phyloP scores from a whole-genome alignment of 2,329 filamentous ascomycete genomes.

The Fusarium sterilihyphosum region DNA sequence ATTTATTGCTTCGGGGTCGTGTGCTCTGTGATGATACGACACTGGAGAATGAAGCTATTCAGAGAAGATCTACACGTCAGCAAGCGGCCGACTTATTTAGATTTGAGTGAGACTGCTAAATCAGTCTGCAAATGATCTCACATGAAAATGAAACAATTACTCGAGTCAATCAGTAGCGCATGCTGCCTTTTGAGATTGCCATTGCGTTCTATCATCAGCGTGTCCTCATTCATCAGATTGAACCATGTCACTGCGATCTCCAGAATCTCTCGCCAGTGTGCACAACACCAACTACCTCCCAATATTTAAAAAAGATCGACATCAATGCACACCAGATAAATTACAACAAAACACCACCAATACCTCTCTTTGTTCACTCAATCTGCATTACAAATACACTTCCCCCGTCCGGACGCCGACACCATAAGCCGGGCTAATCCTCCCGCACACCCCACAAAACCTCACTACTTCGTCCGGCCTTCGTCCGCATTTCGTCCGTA shows the following conservation, averaged over 20 bases:
- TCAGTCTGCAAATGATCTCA: fast-evolving
- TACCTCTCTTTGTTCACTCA: not conserved
- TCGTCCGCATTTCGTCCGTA: slow-evolving; percentile 28
- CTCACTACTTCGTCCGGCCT: slow-evolving; percentile 21
- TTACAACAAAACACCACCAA: fast-evolving
- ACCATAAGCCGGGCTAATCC: slow-evolving; percentile 24
- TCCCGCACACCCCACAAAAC: not conserved
- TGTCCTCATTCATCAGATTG: not conserved
- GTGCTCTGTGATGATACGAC: fast-evolving
- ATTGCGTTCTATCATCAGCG: too few relatives aligned
- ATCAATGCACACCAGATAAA: not conserved
- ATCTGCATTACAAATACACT: slow-evolving; percentile 5
- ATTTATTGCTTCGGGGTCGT: fast-evolving
- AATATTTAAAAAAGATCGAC: not conserved
- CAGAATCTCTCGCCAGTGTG: too few relatives aligned
- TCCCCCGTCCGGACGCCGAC: slow-evolving; percentile 31
- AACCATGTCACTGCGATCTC: too few relatives aligned
- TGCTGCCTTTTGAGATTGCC: not conserved
- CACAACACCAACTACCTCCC: not conserved
- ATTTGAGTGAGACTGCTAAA: too few relatives aligned
- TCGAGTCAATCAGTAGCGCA: fast-evolving
- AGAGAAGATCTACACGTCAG: too few relatives aligned
- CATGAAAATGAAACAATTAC: too few relatives aligned
- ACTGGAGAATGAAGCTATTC: not conserved
- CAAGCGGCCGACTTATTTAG: fast-evolving